phyloP scores from a whole-genome alignment of 2,329 filamentous ascomycete species.

The Chalara sp. region DNA sequence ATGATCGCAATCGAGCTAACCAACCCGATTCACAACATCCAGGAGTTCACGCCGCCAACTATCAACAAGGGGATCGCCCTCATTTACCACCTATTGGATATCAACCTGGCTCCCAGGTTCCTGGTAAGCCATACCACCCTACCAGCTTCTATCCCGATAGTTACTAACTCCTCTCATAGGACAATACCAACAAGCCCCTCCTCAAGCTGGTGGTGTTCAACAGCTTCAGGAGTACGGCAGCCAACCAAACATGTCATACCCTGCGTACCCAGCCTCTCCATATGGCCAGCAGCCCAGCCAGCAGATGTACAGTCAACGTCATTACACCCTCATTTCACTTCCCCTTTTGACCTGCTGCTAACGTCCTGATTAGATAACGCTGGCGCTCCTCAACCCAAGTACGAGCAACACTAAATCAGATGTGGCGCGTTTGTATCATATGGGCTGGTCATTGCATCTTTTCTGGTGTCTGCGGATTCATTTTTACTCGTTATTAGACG shows the following conservation, averaged over 20 bases:
- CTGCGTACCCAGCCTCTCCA: slow-evolving; percentile 51
- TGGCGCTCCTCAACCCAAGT: slow-evolving; percentile 22
- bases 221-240: slow-evolving; percentile 51
- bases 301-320: slow-evolving; percentile 55
- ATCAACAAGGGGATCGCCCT: slow-evolving; percentile 45
- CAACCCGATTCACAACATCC: slow-evolving; percentile 46
- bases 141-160: no score
- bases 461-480: slow-evolving; percentile 20
- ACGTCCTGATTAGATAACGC: slow-evolving; percentile 24
- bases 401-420: slow-evolving; percentile 23
- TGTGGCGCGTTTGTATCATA: slow-evolving; percentile 28
- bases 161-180: not conserved
- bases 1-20: slow-evolving; percentile 69
- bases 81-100: slow-evolving; percentile 74
- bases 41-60: slow-evolving; percentile 44
- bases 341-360: slow-evolving; percentile 12
- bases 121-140: slow-evolving; percentile 52
- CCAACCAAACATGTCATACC: slow-evolving; percentile 33
- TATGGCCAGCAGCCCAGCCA: slow-evolving; percentile 34
- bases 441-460: slow-evolving; percentile 26
- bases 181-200: slow-evolving; percentile 21
- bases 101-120: slow-evolving; percentile 48
- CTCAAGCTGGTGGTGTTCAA: slow-evolving; percentile 45
- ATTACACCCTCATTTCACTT: slow-evolving; percentile 20
- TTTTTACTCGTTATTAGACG: slow-evolving; percentile 22